Conservation (phyloP, 164 flowering plant species). For the Kalanchoe fedtschenkoi region DNA sequence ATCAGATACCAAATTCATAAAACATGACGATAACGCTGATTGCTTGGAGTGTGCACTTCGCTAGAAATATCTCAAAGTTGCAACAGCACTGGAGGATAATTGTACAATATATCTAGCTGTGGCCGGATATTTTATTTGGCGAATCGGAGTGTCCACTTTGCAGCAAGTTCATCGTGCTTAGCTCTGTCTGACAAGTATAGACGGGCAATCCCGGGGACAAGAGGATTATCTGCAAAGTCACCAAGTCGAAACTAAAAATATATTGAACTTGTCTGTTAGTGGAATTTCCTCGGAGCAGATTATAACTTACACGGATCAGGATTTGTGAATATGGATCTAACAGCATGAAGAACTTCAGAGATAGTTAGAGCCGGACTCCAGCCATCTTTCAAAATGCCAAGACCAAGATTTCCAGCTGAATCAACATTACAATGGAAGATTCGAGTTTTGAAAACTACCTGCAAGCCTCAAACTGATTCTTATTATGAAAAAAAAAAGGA, state of each 20-base stretch:
- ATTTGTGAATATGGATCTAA: conserved; percentile 62
- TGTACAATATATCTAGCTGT: neutral
- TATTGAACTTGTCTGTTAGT: neutral
- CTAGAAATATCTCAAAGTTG: neutral
- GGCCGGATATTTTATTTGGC: conserved; percentile 37
- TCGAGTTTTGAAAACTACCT: conserved; percentile 87
- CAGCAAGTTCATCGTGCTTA: conserved; percentile 69
- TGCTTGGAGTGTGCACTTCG: too few relatives aligned
- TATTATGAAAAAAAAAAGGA: conserved; percentile 8
- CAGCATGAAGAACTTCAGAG: conserved; percentile 67
- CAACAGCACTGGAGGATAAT: neutral
- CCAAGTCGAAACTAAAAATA: neutral
- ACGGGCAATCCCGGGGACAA: conserved; percentile 56
- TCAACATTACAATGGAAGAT: conserved; percentile 94
- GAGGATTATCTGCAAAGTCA: conserved; percentile 55
- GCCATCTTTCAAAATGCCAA: conserved; percentile 70
- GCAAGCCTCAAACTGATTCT: conserved; percentile 15
- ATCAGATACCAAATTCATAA: too few relatives aligned
- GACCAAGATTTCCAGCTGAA: conserved; percentile 53
- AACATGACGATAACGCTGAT: too few relatives aligned
- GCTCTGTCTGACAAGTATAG: conserved; percentile 61
- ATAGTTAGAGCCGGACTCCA: conserved; percentile 99
- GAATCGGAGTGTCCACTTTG: conserved; percentile 87
- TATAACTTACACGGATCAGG: conserved; percentile 68
- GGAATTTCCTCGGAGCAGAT: neutral